These are phyloP conservation scores for Rutstroemia sp. DNA, from an alignment of 2,329 filamentous ascomycete species.

Conservation along the genomic window DNA sequence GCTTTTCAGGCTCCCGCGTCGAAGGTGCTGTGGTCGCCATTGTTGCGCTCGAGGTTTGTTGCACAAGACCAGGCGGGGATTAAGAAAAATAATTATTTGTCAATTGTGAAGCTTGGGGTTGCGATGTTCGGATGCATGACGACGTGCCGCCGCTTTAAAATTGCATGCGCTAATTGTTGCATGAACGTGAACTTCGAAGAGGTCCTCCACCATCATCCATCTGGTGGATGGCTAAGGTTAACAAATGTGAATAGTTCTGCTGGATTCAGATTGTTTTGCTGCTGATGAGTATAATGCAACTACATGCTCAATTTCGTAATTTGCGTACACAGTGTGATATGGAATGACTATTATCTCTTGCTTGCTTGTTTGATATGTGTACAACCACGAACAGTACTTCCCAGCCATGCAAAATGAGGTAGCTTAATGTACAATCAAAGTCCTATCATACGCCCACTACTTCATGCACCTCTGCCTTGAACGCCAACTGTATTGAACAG, in stretches of 20 bases:
- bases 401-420: not conserved
- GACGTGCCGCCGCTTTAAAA: conserved; percentile 6
- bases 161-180: not conserved
- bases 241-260: too few species aligned
- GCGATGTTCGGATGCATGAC: conserved; percentile 5
- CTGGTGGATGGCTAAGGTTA: too few species aligned
- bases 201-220: too few species aligned
- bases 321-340: too few species aligned
- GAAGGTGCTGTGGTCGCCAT: not conserved
- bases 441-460: not conserved
- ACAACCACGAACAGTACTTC: too few species aligned
- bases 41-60: not conserved
- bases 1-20: conserved; percentile 26
- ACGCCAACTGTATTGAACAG: conserved; percentile 2
- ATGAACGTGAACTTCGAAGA: too few species aligned
- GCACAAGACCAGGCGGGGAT: not conserved
- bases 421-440: conserved; percentile 11
- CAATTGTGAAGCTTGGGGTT: not conserved
- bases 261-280: too few species aligned
- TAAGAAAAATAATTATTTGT: not conserved
- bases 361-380: too few species aligned
- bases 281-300: too few species aligned
- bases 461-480: conserved; percentile 4
- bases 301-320: too few species aligned
- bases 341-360: too few species aligned